phyloP scores from a whole-genome alignment of 1,139 yeast species.

The Pichia sp. region DNA sequence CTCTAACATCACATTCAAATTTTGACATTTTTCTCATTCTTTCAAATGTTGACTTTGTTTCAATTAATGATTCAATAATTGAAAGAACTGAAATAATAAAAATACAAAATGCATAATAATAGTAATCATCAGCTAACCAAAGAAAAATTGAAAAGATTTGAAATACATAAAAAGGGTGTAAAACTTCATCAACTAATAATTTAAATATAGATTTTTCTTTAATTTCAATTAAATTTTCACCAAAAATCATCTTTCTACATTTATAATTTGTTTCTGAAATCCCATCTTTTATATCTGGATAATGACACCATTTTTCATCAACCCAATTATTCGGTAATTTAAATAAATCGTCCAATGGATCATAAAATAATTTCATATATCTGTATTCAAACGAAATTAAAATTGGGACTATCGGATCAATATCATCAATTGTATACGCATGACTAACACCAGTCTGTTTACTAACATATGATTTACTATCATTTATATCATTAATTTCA shows the following conservation, averaged over 20 bases:
- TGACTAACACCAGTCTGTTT: constrained; percentile 8
- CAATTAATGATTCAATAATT: constrained; percentile 71
- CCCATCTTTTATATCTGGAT: constrained; percentile 58
- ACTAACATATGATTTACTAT: constrained; percentile 2
- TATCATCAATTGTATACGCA: constrained; percentile 25
- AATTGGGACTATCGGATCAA: constrained; percentile 63
- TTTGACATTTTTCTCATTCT: constrained; percentile 70
- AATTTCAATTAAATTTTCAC: constrained; percentile 66
- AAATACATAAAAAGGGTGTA: constrained; percentile 92
- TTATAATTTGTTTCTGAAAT: constrained; percentile 62
- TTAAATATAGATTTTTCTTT: constrained; percentile 62
- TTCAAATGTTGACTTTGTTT: constrained; percentile 69
- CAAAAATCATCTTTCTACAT: constrained; percentile 70
- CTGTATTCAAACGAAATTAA: constrained; percentile 72
- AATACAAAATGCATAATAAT: constrained; percentile 89
- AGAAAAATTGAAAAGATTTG: constrained; percentile 86
- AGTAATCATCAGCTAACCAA: constrained; percentile 90
- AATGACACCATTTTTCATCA: constrained; percentile 67
- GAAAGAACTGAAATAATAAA: constrained; percentile 79
- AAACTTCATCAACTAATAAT: constrained; percentile 75
- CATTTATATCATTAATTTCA: neutral
- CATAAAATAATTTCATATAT: constrained; percentile 74
- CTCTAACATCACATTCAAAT: constrained; percentile 76
- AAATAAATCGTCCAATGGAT: constrained; percentile 82
- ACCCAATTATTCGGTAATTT: constrained; percentile 84